Evolutionary conservation across 768 basidiomycete genomes (phyloP), one percentile per base, ranked within the genome.

Genomic region (Rhodotorula kratochvilovae): DNA sequence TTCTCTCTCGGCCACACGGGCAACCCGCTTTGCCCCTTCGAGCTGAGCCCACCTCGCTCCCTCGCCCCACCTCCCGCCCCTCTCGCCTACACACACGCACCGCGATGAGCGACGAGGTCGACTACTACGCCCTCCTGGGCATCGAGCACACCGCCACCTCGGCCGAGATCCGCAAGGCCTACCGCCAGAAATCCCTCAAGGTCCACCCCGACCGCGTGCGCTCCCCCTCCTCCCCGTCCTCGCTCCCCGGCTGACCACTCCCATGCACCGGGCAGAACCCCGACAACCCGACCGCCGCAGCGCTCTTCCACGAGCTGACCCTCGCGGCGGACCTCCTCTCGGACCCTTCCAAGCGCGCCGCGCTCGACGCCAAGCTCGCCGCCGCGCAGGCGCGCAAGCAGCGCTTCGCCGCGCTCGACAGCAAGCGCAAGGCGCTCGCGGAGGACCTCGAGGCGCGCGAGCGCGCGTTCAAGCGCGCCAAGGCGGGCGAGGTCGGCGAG

Each of bases 161-260:
- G 17, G 55, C 70, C 21, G 62, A 78, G 54, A 77, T 78, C 61
- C 61, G 67, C 36, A 68, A 68, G 2, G 74, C 76, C 8, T 78
- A 76, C 69, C 66, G 77, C 29, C 69, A 76, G 31, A 58, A 71
- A 17, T 74, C 72, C 11, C 71, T 78, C 61, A 77, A 76, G 36
- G 77, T 78, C 46, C 77, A 78, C 60, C 77, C 77, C 1, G 77
- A 77, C 60, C 69, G 77, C 12, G 76, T 76, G 51, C 51, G 75
- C 55, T 15, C 29, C n/a, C 35, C 50, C 29, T 29, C 5, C 53
- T 1, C 50, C 42, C 36, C 33, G 8, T 50, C 48, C 51, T 35
- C 10, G 16, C 15, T 15, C 42, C 53, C n/a, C n/a, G n/a, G n/a
- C n/a, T n/a, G n/a, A 17, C 43, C 23, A 3, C 55, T 35, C 53